Evolutionary conservation across 768 basidiomycete species (phyloP).

Genomic region (Lentinula raphanica): DNA sequence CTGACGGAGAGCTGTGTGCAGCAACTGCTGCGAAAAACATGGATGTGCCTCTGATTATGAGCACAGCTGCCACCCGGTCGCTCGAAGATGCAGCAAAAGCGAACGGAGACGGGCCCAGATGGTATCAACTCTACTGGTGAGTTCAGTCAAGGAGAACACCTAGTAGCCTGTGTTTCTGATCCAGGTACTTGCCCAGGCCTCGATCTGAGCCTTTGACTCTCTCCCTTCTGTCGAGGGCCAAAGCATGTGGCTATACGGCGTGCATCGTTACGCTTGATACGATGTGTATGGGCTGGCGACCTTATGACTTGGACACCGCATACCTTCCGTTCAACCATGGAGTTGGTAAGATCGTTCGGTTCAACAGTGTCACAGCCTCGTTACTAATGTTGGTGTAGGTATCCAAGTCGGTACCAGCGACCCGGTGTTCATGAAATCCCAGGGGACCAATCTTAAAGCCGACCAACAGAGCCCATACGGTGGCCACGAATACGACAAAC

Average conservation of each 20-base stretch:
- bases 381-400: constrained; percentile 15
- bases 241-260: constrained; percentile 33
- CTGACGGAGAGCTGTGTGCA: constrained; percentile 38
- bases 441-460: constrained; percentile 18
- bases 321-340: constrained; percentile 33
- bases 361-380: background rate
- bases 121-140: constrained; percentile 47
- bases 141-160: background rate
- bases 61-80: constrained; percentile 36
- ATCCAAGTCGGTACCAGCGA: constrained; percentile 37
- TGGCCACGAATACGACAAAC: background rate
- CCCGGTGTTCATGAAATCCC: constrained; percentile 42
- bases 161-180: background rate
- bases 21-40: constrained; percentile 40
- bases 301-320: constrained; percentile 32
- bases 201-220: constrained; percentile 29
- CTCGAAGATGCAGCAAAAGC: constrained; percentile 47
- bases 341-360: constrained; percentile 13
- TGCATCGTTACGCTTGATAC: constrained; percentile 44
- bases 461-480: constrained; percentile 16
- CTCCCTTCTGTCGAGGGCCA: constrained; percentile 38
- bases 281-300: constrained; percentile 35
- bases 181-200: constrained; percentile 26
- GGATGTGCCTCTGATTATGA: constrained; percentile 41
- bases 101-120: constrained; percentile 38